Evolutionary conservation across 441 rosid genomes (phyloP).

Genomic region (Adansonia gregorii): DNA sequence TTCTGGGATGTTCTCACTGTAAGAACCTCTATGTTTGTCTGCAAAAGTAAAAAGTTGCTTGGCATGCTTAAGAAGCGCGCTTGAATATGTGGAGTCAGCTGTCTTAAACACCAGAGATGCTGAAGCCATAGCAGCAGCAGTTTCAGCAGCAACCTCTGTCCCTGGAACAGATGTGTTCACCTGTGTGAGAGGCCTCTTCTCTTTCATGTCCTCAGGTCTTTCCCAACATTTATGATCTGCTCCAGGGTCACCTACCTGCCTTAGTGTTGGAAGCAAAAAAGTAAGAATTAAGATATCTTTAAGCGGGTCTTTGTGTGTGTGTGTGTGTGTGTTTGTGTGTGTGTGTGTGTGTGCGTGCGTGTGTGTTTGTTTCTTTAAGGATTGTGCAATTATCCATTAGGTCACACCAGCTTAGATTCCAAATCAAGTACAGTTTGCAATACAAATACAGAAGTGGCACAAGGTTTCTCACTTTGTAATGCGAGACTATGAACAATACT

Average conservation of each 20-base stretch:
- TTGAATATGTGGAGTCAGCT: conserved; percentile 60
- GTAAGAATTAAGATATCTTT: neutral
- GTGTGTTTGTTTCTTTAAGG: neutral
- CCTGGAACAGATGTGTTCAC: conserved; percentile 73
- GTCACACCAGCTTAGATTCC: neutral
- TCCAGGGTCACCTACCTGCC: conserved; percentile 84
- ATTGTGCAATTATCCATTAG: too few species aligned
- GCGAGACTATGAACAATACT: neutral
- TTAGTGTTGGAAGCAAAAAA: conserved; percentile 5
- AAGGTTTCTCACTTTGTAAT: neutral
- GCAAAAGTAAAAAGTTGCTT: conserved; percentile 77
- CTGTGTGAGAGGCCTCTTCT: conserved; percentile 72
- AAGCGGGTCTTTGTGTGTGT: neutral
- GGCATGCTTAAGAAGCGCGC: conserved; percentile 73
- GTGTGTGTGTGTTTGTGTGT: neutral
- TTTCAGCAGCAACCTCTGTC: conserved; percentile 91
- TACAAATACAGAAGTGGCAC: neutral
- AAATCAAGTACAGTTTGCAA: neutral
- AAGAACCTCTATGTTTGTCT: conserved; percentile 61
- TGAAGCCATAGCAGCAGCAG: conserved; percentile 95
- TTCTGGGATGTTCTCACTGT: conserved; percentile 71
- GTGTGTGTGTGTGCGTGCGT: neutral
- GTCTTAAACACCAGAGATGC: conserved; percentile 88
- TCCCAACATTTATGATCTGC: conserved; percentile 88
- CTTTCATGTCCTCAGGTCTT: conserved; percentile 85